Conservation (phyloP, 1,284 basidiomycete species). For the Malassezia sympodialis region DNA sequence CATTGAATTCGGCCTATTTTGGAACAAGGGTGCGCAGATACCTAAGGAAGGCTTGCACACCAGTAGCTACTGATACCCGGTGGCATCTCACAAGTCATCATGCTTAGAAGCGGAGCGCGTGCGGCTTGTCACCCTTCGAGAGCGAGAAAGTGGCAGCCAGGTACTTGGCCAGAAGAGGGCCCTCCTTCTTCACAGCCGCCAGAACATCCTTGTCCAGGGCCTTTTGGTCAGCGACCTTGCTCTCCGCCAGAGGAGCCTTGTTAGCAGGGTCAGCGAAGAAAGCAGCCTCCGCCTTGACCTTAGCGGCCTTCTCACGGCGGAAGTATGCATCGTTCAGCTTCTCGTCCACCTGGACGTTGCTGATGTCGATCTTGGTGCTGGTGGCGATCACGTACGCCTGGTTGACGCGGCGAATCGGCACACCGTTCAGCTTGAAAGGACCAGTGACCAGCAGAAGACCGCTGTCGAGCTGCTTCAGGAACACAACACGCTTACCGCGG, state of each 20-base stretch:
- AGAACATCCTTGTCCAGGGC: constrained; percentile 71
- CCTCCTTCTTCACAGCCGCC: constrained; percentile 73
- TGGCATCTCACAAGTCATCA: not conserved
- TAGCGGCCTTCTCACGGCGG: constrained; percentile 53
- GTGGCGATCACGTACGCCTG: constrained; percentile 99
- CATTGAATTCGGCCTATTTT: constrained; percentile 18
- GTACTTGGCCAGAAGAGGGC: constrained; percentile 84
- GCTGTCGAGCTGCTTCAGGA: constrained; percentile 89
- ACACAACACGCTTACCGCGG: constrained; percentile 95
- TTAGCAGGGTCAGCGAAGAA: constrained; percentile 86
- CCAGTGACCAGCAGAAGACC: constrained; percentile 92
- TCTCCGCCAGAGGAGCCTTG: constrained; percentile 80
- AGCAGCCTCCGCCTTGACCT: constrained; percentile 88
- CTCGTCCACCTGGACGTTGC: constrained; percentile 58
- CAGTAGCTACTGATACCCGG: not conserved
- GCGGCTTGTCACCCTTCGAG: constrained; percentile 83
- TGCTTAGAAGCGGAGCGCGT: constrained; percentile 70
- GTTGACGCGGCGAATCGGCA: constrained; percentile 93
- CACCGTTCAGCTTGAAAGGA: constrained; percentile 97
- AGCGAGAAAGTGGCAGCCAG: constrained; percentile 86
- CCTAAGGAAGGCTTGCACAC: not conserved
- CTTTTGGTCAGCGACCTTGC: constrained; percentile 89
- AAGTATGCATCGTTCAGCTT: constrained; percentile 95
- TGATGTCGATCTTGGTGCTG: constrained; percentile 84
- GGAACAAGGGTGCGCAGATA: constrained; percentile 5